Conservation (phyloP, 2,329 filamentous ascomycete species). For the Aspergillus chevalieri region DNA sequence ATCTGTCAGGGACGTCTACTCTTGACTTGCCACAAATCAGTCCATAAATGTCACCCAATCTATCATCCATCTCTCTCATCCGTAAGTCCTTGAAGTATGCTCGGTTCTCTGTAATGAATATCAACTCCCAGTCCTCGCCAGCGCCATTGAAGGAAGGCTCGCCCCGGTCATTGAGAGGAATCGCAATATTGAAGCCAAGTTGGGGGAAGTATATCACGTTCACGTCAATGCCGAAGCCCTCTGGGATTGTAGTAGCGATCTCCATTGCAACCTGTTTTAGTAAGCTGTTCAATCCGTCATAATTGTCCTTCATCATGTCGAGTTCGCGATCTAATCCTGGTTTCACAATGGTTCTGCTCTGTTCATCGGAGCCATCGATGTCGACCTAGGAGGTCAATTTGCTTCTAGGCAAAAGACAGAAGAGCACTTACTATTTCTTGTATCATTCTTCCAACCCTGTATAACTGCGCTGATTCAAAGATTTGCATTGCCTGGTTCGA, state of each 20-base stretch:
- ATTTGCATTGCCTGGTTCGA: conserved; percentile 49
- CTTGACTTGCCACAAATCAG: conserved; percentile 66
- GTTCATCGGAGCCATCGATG: conserved; percentile 67
- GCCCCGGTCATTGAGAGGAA: conserved; percentile 58
- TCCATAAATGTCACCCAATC: conserved; percentile 78
- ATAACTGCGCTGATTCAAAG: conserved; percentile 55
- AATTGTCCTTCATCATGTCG: conserved; percentile 70
- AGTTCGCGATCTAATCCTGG: conserved; percentile 66
- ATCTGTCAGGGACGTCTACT: neutral
- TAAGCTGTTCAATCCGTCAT: conserved; percentile 69
- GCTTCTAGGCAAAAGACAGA: neutral
- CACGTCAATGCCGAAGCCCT: conserved; percentile 47
- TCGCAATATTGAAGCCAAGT: conserved; percentile 78
- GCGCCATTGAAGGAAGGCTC: conserved; percentile 59
- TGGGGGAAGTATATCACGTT: conserved; percentile 90
- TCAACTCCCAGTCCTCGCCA: conserved; percentile 65
- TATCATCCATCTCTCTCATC: conserved; percentile 73
- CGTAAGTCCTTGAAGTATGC: conserved; percentile 81
- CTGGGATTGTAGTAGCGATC: conserved; percentile 59
- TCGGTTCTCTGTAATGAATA: conserved; percentile 65
- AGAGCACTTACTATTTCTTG: conserved; percentile 51
- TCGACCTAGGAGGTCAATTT: conserved; percentile 52
- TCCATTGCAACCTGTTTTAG: conserved; percentile 61
- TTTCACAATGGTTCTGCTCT: conserved; percentile 66
- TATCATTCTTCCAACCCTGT: conserved; percentile 64